Conservation (phyloP, 805 yeast species). For the Pichia exigua region DNA sequence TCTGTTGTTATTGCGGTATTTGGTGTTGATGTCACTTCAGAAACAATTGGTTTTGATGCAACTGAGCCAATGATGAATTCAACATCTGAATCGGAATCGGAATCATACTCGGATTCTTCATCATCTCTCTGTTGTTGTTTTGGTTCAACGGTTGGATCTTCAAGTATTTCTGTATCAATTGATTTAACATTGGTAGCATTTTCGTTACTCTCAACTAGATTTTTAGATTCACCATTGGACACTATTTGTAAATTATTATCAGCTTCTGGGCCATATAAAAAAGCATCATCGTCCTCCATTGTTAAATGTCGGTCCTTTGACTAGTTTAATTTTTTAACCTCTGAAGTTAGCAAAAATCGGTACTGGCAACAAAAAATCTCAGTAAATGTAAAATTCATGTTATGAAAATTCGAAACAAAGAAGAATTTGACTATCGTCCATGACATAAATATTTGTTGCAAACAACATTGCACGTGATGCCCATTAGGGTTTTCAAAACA, state of each 20-base stretch:
- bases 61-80: constrained; percentile 67
- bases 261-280: constrained; percentile 52
- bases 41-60: constrained; percentile 12
- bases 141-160: background rate
- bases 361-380: background rate
- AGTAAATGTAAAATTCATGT: background rate
- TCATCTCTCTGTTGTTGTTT: constrained; percentile 5
- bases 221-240: background rate
- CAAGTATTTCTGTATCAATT: background rate
- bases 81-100: constrained; percentile 44
- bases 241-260: constrained; percentile 14
- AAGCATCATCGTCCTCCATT: constrained; percentile 63
- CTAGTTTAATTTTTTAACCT: too few species aligned
- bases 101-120: constrained; percentile 17
- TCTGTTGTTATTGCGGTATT: constrained; percentile 10
- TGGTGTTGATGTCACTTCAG: constrained; percentile 11
- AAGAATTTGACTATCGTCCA: too few species aligned
- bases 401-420: background rate
- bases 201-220: background rate
- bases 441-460: background rate
- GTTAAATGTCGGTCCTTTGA: background rate
- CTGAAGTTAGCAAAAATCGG: background rate
- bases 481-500: background rate
- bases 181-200: background rate
- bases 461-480: background rate